Evolutionary conservation across 179 eudicot species (phyloP), one percentile per base, ranked within the genome.

Genomic region (Silene coronaria): DNA sequence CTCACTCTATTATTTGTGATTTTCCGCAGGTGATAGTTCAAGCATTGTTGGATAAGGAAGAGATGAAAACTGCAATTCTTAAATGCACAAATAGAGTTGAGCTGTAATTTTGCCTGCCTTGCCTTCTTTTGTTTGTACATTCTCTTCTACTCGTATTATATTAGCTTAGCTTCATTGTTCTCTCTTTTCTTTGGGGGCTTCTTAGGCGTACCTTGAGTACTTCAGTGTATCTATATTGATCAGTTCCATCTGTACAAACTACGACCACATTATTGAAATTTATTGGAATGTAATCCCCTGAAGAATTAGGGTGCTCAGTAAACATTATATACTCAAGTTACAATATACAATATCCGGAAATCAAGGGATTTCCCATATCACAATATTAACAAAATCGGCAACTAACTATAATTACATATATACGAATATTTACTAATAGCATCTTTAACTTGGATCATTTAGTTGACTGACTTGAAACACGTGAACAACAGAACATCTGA

Each of bases 1-100:
- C 6, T 61, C 1, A 64, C 53, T 30, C 10, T 32, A 38, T 67
- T 11, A 13, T 69, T 69, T 16, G 17, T 38, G 53, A 26, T 13
- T 26, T 78, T 77, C 28, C 71, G 45, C 88, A 93, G 97, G 89
- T 90, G 77, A 85, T 91, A 42, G 91, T 91, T 63, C 80, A 84
- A 81, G 83, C 97, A 3, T 83, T 89, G 11, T 72, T 93, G 86
- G 86, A 82, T 45, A 89, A 91, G 78, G 96, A 93, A 78, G 96
- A 89, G 71, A 83, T 91, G 87, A 91, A 91, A 79, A 80, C 89
- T 14, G 89, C 86, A n/a, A 84, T 93, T 70, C 79, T 86, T 71
- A 81, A 85, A 12, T 90, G 98, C 86, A 86, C 96, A 64, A 88
- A 84, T 77, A 81, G 86, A 78, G 92, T 93, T 13, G 82, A 76